Percentiles rank a stretch among this genome's conserved stretches.
Conservation (phyloP, 2,329 filamentous ascomycete species). For the Fusarium sp. region DNA sequence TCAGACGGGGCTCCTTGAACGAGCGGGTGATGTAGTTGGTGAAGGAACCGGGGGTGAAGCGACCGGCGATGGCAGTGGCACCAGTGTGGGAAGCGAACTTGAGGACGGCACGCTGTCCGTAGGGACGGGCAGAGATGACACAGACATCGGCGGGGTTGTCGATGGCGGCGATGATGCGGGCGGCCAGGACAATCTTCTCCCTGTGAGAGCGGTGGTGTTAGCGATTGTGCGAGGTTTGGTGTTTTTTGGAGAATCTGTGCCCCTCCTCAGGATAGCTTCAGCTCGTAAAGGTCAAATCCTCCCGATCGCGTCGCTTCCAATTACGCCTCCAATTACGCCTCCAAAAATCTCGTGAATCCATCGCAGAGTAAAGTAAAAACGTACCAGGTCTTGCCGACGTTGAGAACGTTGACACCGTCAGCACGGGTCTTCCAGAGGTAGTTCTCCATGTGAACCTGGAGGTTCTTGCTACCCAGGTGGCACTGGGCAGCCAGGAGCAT, state of each 20-base stretch:
- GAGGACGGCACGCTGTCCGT: conserved; percentile 98
- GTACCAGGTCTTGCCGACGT: conserved; percentile 99
- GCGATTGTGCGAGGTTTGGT: conserved; percentile 13
- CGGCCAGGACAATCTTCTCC: conserved; percentile 99
- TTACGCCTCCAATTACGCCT: not conserved
- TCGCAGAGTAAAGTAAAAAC: conserved; percentile 44
- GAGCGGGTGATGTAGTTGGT: conserved; percentile 99
- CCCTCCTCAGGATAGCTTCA: conserved; percentile 38
- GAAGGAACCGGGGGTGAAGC: conserved; percentile 99
- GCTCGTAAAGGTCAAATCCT: not conserved
- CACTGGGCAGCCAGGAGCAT: conserved; percentile 97
- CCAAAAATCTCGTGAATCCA: conserved; percentile 2
- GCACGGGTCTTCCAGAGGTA: conserved; percentile 99
- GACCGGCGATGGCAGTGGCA: conserved; percentile 96
- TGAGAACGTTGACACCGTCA: conserved; percentile 98
- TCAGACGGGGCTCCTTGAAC: conserved; percentile 99
- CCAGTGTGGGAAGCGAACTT: conserved; percentile 99
- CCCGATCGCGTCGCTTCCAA: not conserved
- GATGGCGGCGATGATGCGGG: conserved; percentile 97
- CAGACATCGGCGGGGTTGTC: conserved; percentile 99
- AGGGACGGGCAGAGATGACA: conserved; percentile 99
- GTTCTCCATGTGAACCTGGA: conserved; percentile 99
- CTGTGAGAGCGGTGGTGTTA: conserved; percentile 58
- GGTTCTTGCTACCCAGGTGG: conserved; percentile 98
- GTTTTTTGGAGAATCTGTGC: conserved; percentile 35